phyloP scores from a whole-genome alignment of 2,329 filamentous ascomycete species.

The Ceratocystis colombiana region DNA sequence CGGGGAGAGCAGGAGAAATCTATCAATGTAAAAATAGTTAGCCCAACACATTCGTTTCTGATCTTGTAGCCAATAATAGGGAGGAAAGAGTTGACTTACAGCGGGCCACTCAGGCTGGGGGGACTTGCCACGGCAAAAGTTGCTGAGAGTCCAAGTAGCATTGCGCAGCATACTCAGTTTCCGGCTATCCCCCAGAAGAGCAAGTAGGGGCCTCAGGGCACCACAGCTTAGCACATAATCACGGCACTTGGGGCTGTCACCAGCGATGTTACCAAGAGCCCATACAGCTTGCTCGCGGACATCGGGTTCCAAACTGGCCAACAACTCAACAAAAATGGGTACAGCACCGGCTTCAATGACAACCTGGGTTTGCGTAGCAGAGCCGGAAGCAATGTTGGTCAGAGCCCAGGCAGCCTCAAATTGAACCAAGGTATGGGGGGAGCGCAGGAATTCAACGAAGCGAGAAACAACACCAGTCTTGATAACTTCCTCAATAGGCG shows the following conservation, averaged over 20 bases:
- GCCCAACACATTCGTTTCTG: conserved; percentile 11
- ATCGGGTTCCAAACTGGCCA: conserved; percentile 92
- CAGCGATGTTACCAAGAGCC: conserved; percentile 97
- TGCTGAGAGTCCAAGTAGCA: conserved; percentile 97
- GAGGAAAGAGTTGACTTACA: conserved; percentile 46
- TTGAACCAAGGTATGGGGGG: conserved; percentile 93
- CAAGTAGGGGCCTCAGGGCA: conserved; percentile 80
- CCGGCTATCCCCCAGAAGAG: conserved; percentile 87
- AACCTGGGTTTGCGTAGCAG: conserved; percentile 93
- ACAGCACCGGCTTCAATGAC: conserved; percentile 97
- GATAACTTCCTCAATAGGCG: conserved; percentile 97
- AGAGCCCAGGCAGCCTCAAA: conserved; percentile 98
- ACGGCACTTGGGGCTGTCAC: conserved; percentile 93
- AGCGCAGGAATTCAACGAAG: conserved; percentile 96
- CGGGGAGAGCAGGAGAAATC: conserved; percentile 90
- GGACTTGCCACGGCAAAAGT: conserved; percentile 99
- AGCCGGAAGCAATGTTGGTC: conserved; percentile 98
- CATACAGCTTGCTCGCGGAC: conserved; percentile 97
- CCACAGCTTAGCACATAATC: conserved; percentile 91
- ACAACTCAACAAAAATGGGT: conserved; percentile 93
- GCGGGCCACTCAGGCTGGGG: conserved; percentile 97
- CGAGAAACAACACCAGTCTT: conserved; percentile 96
- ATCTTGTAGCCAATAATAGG: background rate
- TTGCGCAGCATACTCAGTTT: conserved; percentile 99
- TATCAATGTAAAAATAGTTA: conserved; percentile 35